Evolutionary conservation across 257 asterid species (phyloP), one percentile per base, ranked within the genome.

Genomic region (Jasminum sambac): DNA sequence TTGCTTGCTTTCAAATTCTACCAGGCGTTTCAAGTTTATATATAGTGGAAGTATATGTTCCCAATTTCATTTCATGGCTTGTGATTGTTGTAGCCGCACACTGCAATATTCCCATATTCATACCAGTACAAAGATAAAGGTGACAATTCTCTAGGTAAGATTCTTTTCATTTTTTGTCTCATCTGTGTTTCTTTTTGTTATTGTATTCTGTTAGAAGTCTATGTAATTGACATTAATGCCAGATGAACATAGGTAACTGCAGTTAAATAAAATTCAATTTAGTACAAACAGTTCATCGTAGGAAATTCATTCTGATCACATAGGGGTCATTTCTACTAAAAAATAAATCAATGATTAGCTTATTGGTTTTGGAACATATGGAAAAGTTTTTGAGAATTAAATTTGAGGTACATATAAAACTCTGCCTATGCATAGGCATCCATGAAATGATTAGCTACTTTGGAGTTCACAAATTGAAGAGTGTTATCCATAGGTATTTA

Each of bases 31-130:
- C 64, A 37, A 40, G 48, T 63, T 16, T 73, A 34, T 16, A 2
- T 52, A 13, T 37, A 12, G 71, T 64, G 63, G n/a, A 36, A 55
- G 64, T 63, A 67, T 63, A 73, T 55, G 3, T 11, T 43, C 70
- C 81, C 65, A 79, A 66, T 40, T n/a, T 25, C 44, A 23, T 46
- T 48, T 55, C 61, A 57, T 66, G 30, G 55, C n/a, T 66, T 74
- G n/a, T 70, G 23, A 34, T 74, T 61, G 62, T 67, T 78, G 70
- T 67, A 92, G 98, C 62, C 81, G 71, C 85, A 88, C 76, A 85
- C 96, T 23, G 95, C 96, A 72, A 77, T 88, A 72, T 92, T 88
- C 77, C 97, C 98, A 16, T 19, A 59, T 62, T 78, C 98, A 4
- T 90, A 69, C 82, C 30, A 57, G 11, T 90, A 74, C 69, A 73